phyloP scores from a whole-genome alignment of 768 basidiomycete genomes.

The Tremella fuciformis region DNA sequence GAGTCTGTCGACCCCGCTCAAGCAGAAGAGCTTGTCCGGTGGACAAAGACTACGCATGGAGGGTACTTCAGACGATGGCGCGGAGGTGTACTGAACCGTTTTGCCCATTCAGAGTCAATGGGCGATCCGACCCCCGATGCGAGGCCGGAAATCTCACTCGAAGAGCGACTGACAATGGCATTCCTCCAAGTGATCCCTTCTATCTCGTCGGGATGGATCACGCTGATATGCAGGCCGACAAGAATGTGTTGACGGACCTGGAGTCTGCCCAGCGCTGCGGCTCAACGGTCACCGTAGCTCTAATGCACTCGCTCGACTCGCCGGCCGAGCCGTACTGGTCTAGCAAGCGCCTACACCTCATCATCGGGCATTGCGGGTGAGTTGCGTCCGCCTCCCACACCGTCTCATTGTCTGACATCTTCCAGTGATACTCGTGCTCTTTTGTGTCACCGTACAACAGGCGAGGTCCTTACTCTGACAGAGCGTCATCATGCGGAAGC shows the following conservation, averaged over 20 bases:
- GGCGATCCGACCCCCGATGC: conserved; percentile 17
- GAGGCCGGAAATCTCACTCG: conserved; percentile 60
- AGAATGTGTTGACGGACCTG: conserved; percentile 65
- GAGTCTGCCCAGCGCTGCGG: conserved; percentile 70
- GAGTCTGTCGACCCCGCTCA: conserved; percentile 70
- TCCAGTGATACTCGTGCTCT: conserved; percentile 83
- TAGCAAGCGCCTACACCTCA: conserved; percentile 69
- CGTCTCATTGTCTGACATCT: neutral
- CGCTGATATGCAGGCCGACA: conserved; percentile 63
- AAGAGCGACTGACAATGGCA: conserved; percentile 78
- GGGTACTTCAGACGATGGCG: conserved; percentile 88
- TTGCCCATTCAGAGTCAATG: conserved; percentile 35
- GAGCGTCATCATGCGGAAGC: conserved; percentile 95
- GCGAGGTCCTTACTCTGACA: conserved; percentile 78
- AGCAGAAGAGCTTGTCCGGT: conserved; percentile 17
- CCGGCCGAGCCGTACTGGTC: conserved; percentile 77
- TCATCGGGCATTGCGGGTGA: conserved; percentile 89
- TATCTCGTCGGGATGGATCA: neutral
- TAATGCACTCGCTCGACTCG: conserved; percentile 84
- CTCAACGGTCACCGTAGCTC: conserved; percentile 82
- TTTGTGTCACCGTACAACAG: conserved; percentile 70
- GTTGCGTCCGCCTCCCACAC: conserved; percentile 52
- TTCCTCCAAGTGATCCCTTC: conserved; percentile 70
- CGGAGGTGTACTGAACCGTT: conserved; percentile 65
- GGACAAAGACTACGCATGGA: conserved; percentile 30